Conservation (phyloP, 2,329 filamentous ascomycete genomes). For the Colletotrichum zoysiae region DNA sequence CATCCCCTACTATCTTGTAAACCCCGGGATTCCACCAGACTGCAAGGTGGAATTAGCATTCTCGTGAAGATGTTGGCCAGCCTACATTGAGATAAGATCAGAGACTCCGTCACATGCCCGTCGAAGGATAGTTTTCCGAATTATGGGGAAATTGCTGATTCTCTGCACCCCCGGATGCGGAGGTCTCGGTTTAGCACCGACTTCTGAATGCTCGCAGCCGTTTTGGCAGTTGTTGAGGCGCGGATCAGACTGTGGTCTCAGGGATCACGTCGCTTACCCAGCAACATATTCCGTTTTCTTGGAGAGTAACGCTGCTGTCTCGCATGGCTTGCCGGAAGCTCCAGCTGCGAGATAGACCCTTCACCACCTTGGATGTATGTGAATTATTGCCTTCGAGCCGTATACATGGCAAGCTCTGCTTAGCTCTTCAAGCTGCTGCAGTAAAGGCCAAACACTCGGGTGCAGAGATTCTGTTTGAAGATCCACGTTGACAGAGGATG, state of each 20-base stretch:
- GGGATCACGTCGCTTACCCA: neutral
- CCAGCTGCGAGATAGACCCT: neutral
- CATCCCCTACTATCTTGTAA: too few relatives aligned
- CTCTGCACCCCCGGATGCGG: slow-evolving; percentile 8
- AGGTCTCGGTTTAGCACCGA: neutral
- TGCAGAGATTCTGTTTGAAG: neutral
- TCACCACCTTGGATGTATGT: neutral
- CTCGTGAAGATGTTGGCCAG: neutral
- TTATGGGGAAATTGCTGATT: neutral
- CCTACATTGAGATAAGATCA: neutral
- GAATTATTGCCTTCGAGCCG: too few relatives aligned
- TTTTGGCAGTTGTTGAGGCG: neutral
- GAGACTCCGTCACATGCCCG: neutral
- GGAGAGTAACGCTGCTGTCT: neutral
- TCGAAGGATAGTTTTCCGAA: neutral
- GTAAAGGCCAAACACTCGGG: neutral
- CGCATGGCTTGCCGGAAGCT: neutral
- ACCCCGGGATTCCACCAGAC: neutral
- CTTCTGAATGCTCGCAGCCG: slow-evolving; percentile 7
- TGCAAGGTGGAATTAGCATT: neutral
- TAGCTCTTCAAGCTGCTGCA: neutral
- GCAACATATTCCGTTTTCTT: neutral
- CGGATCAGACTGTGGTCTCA: neutral
- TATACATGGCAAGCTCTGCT: too few relatives aligned
- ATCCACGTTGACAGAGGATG: too few relatives aligned